Percentiles rank a stretch among this genome's conserved stretches.
Evolutionary conservation across 1,139 yeast genomes (phyloP).

Genomic region (Blastobotrys illinoisensis): DNA sequence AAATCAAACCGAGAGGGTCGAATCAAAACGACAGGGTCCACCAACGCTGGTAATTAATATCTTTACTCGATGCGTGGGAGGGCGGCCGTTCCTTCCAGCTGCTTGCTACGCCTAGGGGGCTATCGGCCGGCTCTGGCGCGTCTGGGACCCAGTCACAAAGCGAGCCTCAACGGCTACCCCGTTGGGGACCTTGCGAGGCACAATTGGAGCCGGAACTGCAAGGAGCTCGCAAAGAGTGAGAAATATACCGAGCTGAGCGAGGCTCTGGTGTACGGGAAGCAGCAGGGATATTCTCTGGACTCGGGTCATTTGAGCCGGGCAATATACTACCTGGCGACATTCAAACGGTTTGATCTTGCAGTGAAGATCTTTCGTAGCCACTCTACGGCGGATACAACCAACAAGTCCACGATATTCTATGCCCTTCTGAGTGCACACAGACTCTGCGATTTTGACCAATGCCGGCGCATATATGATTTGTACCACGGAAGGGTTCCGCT

Average conservation of each 20-base stretch:
- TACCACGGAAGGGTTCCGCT: conserved; percentile 15
- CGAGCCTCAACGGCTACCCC: not conserved
- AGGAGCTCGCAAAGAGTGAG: not conserved
- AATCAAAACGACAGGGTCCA: not conserved
- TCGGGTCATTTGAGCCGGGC: not conserved
- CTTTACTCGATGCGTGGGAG: not conserved
- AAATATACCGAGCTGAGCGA: not conserved
- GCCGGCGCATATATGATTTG: conserved; percentile 21
- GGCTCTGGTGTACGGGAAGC: not conserved
- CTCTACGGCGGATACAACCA: not conserved
- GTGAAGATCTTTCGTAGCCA: conserved; percentile 15
- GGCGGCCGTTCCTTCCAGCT: not conserved
- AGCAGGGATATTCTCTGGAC: not conserved
- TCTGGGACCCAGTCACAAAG: not conserved
- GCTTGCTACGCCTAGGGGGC: not conserved
- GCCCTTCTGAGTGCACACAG: conserved; percentile 22
- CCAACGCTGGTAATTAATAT: not conserved
- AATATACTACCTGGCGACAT: not conserved
- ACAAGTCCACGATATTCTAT: conserved; percentile 9
- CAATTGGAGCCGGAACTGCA: not conserved
- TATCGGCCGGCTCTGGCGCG: not conserved
- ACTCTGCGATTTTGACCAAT: conserved; percentile 13
- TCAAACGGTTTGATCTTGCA: conserved; percentile 10
- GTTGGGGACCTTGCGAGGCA: not conserved
- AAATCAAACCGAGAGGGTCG: not conserved